Base-by-base conservation (phyloP, 2,329 filamentous ascomycete species). In the Tolypocladium sp. region DNA sequence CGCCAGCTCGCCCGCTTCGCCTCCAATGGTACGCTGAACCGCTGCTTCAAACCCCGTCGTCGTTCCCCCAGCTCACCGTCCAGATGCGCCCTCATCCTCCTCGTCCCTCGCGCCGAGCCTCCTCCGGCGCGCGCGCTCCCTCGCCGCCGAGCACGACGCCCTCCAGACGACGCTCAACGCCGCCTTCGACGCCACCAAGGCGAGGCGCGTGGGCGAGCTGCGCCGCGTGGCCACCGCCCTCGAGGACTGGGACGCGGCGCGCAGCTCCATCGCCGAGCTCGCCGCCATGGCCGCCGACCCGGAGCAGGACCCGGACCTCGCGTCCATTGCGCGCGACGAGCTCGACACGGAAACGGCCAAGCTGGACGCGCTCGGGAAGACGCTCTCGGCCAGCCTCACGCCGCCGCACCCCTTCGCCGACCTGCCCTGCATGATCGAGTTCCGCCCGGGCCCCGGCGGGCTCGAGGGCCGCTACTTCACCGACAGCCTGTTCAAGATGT, bases 391-490 rank as follows among this genome's bases (percentile, higher is more conserved):
- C 27, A 86, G 89, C 53, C 81, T 99, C 57, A 89, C 96, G 20
- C 94, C 94, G 1, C 84, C 86, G 46, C 92, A 99, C 71, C 90
- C 92, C 3, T 99, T 97, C 70, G 91, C 91, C 38, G 83, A 91
- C 62, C 82, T 97, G 65, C 91, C 92, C 57, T 97, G 93, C 72
- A 82, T 99, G 63, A 76, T 99, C 49, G 94, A 99, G 75, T 89
- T 99, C 61, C 85, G 92, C 0, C 94, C 94, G 0, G 94, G 94
- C 0, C 92, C 92, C 0, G 94, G 94, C 42, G 94, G 94, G 2
- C 86, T 91, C 59, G 94, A 99, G 75, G 92, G 93, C 2, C 87
- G 91, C 0, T 86, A 96, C 62, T 99, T 99, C 66, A 91, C 92
- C 15, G 89, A 90, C 58, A 86, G 94, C 57, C 75, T 99, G 8